Evolutionary conservation across 768 basidiomycete species (phyloP).

Genomic region (Boletus coccyginus): DNA sequence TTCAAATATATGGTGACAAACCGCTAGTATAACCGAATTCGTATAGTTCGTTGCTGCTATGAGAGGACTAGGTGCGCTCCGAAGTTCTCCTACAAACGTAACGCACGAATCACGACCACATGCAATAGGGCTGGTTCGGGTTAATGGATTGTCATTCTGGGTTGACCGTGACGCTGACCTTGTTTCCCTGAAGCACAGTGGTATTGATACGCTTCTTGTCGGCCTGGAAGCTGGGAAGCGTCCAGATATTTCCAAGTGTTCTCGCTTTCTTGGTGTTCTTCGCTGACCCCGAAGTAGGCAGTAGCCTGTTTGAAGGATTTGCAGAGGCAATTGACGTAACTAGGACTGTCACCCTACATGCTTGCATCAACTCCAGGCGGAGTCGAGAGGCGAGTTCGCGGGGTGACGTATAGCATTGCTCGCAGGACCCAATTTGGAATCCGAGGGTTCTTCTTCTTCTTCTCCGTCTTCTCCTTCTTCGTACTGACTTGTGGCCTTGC

Average conservation of each 20-base stretch:
- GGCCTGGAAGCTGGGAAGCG: not conserved
- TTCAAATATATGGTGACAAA: not conserved
- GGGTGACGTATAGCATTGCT: not conserved
- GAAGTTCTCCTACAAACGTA: not conserved
- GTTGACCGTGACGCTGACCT: not conserved
- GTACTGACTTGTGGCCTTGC: slow-evolving; percentile 15
- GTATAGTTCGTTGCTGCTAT: slow-evolving; percentile 1
- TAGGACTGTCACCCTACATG: slow-evolving; percentile 7
- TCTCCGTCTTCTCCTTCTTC: slow-evolving; percentile 3
- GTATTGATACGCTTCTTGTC: not conserved
- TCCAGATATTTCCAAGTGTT: not conserved
- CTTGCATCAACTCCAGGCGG: slow-evolving; percentile 8
- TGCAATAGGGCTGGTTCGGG: slow-evolving; percentile 6
- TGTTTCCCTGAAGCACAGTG: not conserved
- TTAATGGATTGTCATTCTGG: not conserved
- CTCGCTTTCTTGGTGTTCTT: not conserved
- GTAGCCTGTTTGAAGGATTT: slow-evolving; percentile 1
- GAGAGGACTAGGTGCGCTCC: slow-evolving; percentile 3
- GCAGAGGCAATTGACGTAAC: slow-evolving; percentile 6
- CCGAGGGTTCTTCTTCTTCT: slow-evolving; percentile 2
- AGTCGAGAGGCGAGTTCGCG: slow-evolving; percentile 1
- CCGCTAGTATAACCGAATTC: not conserved
- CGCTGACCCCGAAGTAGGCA: not conserved
- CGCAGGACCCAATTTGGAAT: slow-evolving; percentile 8
- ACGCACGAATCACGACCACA: not conserved